Evolutionary conservation across 352 stramenopile species (phyloP).

Genomic region (Pythium monospermum): DNA sequence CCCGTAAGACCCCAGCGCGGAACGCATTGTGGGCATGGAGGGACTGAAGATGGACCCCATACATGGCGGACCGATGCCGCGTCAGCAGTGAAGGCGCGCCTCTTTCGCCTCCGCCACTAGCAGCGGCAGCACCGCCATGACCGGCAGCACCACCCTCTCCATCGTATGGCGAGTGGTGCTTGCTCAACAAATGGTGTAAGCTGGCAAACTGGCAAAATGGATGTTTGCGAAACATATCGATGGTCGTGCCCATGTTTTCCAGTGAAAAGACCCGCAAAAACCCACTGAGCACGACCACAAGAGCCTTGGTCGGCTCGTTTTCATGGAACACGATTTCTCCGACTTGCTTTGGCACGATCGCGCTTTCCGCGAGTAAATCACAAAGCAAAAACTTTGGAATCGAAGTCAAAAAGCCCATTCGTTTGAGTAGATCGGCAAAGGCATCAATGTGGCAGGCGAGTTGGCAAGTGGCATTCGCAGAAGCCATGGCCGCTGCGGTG

Average conservation of each 20-base stretch:
- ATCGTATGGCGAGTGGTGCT: slow-evolving; percentile 5
- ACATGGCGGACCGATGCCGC: slow-evolving; percentile 33
- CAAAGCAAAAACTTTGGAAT: slow-evolving; percentile 38
- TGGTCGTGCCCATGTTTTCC: slow-evolving; percentile 46
- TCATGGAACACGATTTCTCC: slow-evolving; percentile 60
- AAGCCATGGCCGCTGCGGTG: no score
- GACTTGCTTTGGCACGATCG: slow-evolving; percentile 31
- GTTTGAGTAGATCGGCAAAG: slow-evolving; percentile 31
- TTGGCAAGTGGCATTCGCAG: no score
- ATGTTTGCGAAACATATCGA: slow-evolving; percentile 62
- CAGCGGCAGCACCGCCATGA: background rate
- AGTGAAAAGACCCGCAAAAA: slow-evolving; percentile 59
- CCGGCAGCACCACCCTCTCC: slow-evolving; percentile 20
- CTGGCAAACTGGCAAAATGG: slow-evolving; percentile 43
- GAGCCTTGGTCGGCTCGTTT: slow-evolving; percentile 21
- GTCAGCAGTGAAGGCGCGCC: slow-evolving; percentile 7
- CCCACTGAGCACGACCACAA: slow-evolving; percentile 45
- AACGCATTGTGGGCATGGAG: slow-evolving; percentile 47
- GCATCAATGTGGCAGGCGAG: slow-evolving; percentile 29
- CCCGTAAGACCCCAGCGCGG: slow-evolving; percentile 43
- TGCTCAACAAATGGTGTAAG: slow-evolving; percentile 22
- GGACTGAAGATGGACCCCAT: slow-evolving; percentile 56
- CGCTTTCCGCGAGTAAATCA: slow-evolving; percentile 29
- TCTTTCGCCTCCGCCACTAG: background rate
- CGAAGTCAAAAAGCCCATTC: slow-evolving; percentile 29